Evolutionary conservation across 73 alveolate species (phyloP).

Genomic region (Vitrella brassicaformis): DNA sequence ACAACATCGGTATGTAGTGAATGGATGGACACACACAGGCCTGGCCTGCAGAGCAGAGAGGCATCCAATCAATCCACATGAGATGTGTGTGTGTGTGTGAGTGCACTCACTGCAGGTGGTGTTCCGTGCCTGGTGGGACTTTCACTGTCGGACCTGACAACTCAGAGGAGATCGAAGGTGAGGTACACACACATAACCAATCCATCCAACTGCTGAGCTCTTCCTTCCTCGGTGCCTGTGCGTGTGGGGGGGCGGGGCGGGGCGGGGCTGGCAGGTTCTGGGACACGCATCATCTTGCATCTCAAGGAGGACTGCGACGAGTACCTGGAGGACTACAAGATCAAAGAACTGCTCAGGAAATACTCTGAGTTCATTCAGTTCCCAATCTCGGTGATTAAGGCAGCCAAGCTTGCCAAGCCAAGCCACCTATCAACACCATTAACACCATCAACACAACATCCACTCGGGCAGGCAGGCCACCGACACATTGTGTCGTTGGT

Average conservation of each 20-base stretch:
- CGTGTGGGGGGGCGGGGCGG: no score
- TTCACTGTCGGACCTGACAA: slow-evolving; percentile 10
- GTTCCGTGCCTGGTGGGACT: not conserved
- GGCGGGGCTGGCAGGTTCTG: no score
- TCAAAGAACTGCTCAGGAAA: slow-evolving; percentile 51
- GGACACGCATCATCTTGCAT: slow-evolving; percentile 79
- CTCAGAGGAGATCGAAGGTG: not conserved
- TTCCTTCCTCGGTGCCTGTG: slow-evolving; percentile 25
- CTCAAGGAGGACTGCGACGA: slow-evolving; percentile 62
- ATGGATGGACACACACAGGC: slow-evolving; percentile 18
- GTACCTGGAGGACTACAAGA: not conserved
- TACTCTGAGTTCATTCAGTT: slow-evolving; percentile 95
- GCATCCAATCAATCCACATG: no score
- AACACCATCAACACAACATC: no score
- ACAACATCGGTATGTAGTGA: slow-evolving; percentile 15
- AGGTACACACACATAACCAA: not conserved
- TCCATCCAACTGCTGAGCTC: slow-evolving; percentile 1
- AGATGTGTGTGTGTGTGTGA: not conserved
- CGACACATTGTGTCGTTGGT: no score
- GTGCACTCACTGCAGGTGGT: not conserved
- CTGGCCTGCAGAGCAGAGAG: not conserved
- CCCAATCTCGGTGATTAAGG: slow-evolving; percentile 87
- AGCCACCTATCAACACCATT: no score
- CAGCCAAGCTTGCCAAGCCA: slow-evolving; percentile 67
- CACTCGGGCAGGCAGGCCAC: no score